Evolutionary conservation across 805 yeast species (phyloP).

Genomic region (Metschnikowia corniflorae): DNA sequence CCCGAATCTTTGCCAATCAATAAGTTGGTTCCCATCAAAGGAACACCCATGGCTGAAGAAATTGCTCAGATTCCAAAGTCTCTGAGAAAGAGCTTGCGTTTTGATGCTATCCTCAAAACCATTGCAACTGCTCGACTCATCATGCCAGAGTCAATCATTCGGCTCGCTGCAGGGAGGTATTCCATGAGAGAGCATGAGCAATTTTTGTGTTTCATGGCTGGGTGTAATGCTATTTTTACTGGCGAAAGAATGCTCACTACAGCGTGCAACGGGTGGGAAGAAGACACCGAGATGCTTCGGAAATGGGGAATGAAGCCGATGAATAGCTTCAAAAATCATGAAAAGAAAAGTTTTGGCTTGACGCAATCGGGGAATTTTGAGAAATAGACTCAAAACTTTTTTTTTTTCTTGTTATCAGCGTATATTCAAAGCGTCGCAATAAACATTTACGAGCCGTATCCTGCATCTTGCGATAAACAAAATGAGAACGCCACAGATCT

Average conservation of each 20-base stretch:
- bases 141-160: constrained; percentile 68
- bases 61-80: constrained; percentile 33
- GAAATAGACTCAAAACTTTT: neutral
- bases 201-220: constrained; percentile 69
- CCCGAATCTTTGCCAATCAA: constrained; percentile 84
- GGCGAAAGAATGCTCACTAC: constrained; percentile 82
- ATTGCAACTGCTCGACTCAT: constrained; percentile 71
- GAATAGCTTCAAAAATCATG: constrained; percentile 34
- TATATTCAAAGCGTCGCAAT: too few species aligned
- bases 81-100: constrained; percentile 42
- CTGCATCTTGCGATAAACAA: too few species aligned
- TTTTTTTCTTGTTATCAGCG: too few species aligned
- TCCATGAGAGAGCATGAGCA: constrained; percentile 79
- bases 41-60: constrained; percentile 70
- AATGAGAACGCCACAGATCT: too few species aligned
- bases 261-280: constrained; percentile 82
- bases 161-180: constrained; percentile 79
- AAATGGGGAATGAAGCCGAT: constrained; percentile 68
- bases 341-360: constrained; percentile 1
- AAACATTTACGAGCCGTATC: too few species aligned
- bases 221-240: constrained; percentile 77
- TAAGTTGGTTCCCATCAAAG: constrained; percentile 71
- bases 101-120: constrained; percentile 63
- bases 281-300: constrained; percentile 62
- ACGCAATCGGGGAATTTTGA: neutral